Percentiles rank a stretch among this genome's conserved stretches.
phyloP scores from a whole-genome alignment of 2,329 filamentous ascomycete species.

The Teratosphaeria nubilosa region DNA sequence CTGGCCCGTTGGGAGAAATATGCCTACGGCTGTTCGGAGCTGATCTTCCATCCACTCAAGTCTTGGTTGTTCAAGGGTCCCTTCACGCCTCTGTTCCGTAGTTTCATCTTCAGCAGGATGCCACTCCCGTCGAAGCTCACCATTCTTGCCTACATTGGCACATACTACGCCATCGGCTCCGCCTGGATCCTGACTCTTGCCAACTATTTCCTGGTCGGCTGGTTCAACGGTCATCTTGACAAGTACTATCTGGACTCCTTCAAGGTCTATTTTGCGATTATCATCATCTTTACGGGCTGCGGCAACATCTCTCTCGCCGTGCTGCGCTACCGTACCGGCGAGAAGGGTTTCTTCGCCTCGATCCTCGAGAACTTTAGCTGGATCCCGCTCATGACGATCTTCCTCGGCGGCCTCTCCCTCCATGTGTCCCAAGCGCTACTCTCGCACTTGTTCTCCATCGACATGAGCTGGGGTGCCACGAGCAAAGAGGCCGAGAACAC shows the following conservation, averaged over 20 bases:
- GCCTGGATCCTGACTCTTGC: slow-evolving; percentile 62
- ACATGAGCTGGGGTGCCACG: slow-evolving; percentile 45
- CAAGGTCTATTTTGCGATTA: slow-evolving; percentile 71
- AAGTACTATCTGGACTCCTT: slow-evolving; percentile 72
- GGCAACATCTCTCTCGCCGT: slow-evolving; percentile 63
- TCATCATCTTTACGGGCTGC: slow-evolving; percentile 66
- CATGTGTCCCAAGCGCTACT: slow-evolving; percentile 32
- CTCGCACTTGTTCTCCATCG: slow-evolving; percentile 30
- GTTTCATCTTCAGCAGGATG: slow-evolving; percentile 63
- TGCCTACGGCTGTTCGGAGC: slow-evolving; percentile 73
- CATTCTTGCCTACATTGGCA: slow-evolving; percentile 67
- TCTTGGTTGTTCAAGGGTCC: slow-evolving; percentile 65
- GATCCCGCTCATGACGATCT: slow-evolving; percentile 40
- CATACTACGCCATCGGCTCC: slow-evolving; percentile 68
- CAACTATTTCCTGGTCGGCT: slow-evolving; percentile 69
- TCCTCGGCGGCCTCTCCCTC: slow-evolving; percentile 31
- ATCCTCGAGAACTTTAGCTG: slow-evolving; percentile 52
- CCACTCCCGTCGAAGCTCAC: slow-evolving; percentile 67
- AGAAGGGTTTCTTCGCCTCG: slow-evolving; percentile 49
- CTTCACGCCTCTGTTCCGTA: slow-evolving; percentile 68
- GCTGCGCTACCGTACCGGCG: slow-evolving; percentile 62
- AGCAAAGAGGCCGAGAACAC: slow-evolving; percentile 49
- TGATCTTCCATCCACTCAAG: slow-evolving; percentile 68
- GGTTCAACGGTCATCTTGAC: slow-evolving; percentile 67
- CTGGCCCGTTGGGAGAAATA: slow-evolving; percentile 81